Evolutionary conservation across 176 grass and related monocot species (phyloP).

Genomic region (Aegilops bicornis): DNA sequence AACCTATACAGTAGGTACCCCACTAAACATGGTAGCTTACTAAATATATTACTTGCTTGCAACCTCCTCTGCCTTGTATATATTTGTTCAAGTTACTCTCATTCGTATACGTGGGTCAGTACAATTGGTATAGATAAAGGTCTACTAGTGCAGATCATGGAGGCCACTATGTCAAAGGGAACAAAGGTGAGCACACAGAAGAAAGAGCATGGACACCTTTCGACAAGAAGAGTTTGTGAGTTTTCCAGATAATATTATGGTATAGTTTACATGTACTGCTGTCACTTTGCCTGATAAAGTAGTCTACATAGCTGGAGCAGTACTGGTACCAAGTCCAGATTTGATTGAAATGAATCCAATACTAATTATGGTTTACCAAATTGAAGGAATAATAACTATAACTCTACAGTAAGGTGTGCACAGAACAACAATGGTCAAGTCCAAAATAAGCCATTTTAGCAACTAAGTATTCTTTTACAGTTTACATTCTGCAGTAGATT

Average conservation of each 20-base stretch:
- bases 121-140: background rate
- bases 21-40: background rate
- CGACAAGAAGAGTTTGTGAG: background rate
- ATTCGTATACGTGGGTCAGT: background rate
- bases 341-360: background rate
- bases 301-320: background rate
- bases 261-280: background rate
- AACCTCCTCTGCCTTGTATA: background rate
- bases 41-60: background rate
- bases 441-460: background rate
- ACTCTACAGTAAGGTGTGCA: background rate
- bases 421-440: background rate
- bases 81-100: background rate
- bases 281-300: background rate
- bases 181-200: background rate
- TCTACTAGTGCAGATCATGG: background rate
- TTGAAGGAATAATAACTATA: background rate
- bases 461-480: background rate
- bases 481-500: background rate
- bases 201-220: background rate
- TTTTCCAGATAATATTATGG: background rate
- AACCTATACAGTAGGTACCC: background rate
- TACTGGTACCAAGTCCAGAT: background rate
- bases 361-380: background rate
- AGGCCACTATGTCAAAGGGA: background rate